phyloP scores from a whole-genome alignment of 139 green algal species.

The Astrephomene gubernaculifera region DNA sequence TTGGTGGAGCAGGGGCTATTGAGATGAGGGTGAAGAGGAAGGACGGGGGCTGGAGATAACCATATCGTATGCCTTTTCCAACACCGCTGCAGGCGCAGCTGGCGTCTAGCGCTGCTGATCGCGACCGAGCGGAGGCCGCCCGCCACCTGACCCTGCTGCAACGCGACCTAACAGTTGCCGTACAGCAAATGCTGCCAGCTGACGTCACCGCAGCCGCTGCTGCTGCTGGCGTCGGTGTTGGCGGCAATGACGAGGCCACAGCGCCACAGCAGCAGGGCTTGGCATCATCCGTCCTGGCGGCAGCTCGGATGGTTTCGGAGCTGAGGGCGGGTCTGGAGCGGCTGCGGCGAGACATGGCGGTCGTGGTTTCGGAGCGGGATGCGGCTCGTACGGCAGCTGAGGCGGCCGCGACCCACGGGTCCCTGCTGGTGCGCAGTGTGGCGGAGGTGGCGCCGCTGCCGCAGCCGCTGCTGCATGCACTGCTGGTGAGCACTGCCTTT shows the following conservation, averaged over 20 bases:
- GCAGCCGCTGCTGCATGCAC: constrained; percentile 2
- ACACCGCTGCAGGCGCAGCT: constrained; percentile 11
- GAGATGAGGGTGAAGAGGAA: too few species aligned
- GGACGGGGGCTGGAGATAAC: too few species aligned
- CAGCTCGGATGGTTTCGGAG: constrained; percentile 2
- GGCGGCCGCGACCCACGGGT: neutral
- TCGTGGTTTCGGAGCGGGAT: neutral
- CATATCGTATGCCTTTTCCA: too few species aligned
- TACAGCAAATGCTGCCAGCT: too few species aligned
- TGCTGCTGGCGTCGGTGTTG: too few species aligned
- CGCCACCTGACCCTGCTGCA: neutral
- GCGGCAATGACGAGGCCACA: too few species aligned
- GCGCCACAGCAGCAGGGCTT: too few species aligned
- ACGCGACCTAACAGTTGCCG: too few species aligned
- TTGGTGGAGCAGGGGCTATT: too few species aligned
- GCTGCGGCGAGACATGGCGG: neutral
- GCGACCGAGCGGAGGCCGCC: constrained; percentile 12
- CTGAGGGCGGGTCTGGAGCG: constrained; percentile 16
- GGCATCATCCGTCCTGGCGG: neutral
- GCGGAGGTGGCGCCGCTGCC: constrained; percentile 33
- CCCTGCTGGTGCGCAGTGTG: neutral
- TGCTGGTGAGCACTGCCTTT: constrained; percentile 27
- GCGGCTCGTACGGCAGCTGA: neutral
- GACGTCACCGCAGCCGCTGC: too few species aligned
- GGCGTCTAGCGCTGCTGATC: neutral